Base-by-base conservation (phyloP, 2,329 filamentous ascomycete genomes). In the Aspergillus sp. region DNA sequence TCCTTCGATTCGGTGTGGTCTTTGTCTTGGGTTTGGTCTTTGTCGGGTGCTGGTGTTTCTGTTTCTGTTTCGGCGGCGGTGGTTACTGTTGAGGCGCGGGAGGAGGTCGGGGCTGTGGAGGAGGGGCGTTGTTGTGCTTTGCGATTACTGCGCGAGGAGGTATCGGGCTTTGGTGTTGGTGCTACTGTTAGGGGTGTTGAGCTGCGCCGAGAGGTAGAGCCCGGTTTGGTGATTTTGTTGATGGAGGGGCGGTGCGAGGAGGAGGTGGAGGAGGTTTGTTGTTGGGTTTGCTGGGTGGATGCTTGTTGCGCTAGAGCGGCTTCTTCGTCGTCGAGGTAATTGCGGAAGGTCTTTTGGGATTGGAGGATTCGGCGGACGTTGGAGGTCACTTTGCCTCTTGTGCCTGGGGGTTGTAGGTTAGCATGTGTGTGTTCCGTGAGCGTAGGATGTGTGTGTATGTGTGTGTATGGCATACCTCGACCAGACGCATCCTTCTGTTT, bases 311-410 rank as follows among this genome's bases (percentile, higher is more conserved):
- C 69, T 9, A 77, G 68, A 1, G 75, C 74, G 4, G 80, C 80
- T 65, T 82, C 80, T 67, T 82, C 80, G 59, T 82, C 80, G 54
- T 81, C 81, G n/a, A 82, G 72, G 63, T 82, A 79, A 60, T 82
- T 82, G 49, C 76, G 74, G 65, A 82, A 82, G 0, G 79, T 81
- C 68, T 82, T 81, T 59, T 81, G 80, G 19, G 80, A 81, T 57
- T 76, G 76, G 8, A 82, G 69, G 47, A 82, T 81, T 38, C 80
- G 74, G 41, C 79, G 75, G 25, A 81, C 79, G 64, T 81, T 81
- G 6, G 76, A 74, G 21, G 80, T 80, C 3, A 74, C 76, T 64
- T 82, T 82, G 41, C 71, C 72, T 63, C 76, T 68, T 25, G 76
- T 71, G 43, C 68, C 72, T 71, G 62, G 58, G 13, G 2, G 32